These are phyloP conservation scores for Globisporangium cylindrosporum DNA, from an alignment of 352 stramenopile genomes.

Conservation along the genomic window DNA sequence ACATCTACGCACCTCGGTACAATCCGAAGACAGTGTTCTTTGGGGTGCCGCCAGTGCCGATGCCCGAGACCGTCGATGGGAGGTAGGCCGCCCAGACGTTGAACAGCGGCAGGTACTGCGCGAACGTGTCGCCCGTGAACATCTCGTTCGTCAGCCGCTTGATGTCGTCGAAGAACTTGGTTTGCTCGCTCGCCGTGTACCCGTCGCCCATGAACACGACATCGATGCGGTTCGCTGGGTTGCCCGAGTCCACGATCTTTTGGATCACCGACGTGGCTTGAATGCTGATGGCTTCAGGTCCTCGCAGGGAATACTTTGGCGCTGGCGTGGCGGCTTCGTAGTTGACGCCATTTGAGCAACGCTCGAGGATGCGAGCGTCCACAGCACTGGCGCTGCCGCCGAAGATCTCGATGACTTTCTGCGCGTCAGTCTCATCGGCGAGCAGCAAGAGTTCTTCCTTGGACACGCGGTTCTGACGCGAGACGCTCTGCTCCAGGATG, in stretches of 20 bases:
- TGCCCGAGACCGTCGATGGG: slow-evolving; percentile 23
- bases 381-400: slow-evolving; percentile 8
- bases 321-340: background rate
- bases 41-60: slow-evolving; percentile 16
- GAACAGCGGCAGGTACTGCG: slow-evolving; percentile 29
- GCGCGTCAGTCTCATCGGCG: slow-evolving; percentile 5
- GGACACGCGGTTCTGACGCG: slow-evolving; percentile 18
- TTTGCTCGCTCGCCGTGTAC: slow-evolving; percentile 28
- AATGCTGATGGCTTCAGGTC: background rate
- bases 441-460: slow-evolving; percentile 14
- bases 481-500: slow-evolving; percentile 14
- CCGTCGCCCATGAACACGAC: slow-evolving; percentile 48
- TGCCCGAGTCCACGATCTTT: slow-evolving; percentile 38
- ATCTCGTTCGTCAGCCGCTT: slow-evolving; percentile 34
- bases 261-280: slow-evolving; percentile 1
- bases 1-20: slow-evolving; percentile 17
- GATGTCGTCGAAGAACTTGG: slow-evolving; percentile 35
- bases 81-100: slow-evolving; percentile 28
- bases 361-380: background rate
- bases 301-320: too few relatives aligned
- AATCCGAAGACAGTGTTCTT: slow-evolving; percentile 25
- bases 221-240: slow-evolving; percentile 36
- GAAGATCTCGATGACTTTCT: slow-evolving; percentile 19
- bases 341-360: background rate
- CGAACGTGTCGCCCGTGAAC: slow-evolving; percentile 31